phyloP scores from a whole-genome alignment of 495 filamentous ascomycete genomes.

The Penicillium egyptiacum region DNA sequence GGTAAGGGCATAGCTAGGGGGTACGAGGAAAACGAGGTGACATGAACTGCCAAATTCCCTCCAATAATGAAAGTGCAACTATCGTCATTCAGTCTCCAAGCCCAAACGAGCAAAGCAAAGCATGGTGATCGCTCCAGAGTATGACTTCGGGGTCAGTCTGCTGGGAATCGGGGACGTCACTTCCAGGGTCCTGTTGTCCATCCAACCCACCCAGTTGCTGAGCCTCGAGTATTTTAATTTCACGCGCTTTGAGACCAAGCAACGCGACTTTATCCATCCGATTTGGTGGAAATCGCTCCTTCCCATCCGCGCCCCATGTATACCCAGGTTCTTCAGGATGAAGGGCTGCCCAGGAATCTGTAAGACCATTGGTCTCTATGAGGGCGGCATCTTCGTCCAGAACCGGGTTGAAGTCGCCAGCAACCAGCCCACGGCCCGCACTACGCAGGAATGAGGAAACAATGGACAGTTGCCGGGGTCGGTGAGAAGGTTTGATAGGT shows the following conservation, averaged over 20 bases:
- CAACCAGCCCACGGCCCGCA: constrained; percentile 23
- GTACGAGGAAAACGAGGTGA: background rate
- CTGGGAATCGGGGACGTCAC: background rate
- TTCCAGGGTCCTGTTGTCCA: background rate
- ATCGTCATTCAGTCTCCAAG: background rate
- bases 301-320: constrained; percentile 25
- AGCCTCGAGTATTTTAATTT: constrained; percentile 17
- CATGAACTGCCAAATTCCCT: background rate
- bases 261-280: constrained; percentile 27
- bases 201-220: background rate
- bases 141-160: background rate
- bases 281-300: constrained; percentile 21
- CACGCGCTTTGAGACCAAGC: constrained; percentile 19
- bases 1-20: no score
- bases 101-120: constrained; percentile 11
- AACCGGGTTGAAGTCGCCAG: constrained; percentile 33
- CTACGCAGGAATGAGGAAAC: constrained; percentile 19
- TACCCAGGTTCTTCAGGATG: constrained; percentile 17
- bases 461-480: constrained; percentile 24
- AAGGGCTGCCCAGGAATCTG: constrained; percentile 24
- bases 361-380: constrained; percentile 17
- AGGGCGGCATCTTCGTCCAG: constrained; percentile 23
- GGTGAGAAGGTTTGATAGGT: constrained; percentile 23
- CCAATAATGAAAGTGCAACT: background rate
- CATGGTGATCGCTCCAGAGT: constrained; percentile 16